A percentile compares a stretch with the other conserved stretches of the same genome.
Conservation (phyloP, 306 rosid genomes). For the Neltuma alba region DNA sequence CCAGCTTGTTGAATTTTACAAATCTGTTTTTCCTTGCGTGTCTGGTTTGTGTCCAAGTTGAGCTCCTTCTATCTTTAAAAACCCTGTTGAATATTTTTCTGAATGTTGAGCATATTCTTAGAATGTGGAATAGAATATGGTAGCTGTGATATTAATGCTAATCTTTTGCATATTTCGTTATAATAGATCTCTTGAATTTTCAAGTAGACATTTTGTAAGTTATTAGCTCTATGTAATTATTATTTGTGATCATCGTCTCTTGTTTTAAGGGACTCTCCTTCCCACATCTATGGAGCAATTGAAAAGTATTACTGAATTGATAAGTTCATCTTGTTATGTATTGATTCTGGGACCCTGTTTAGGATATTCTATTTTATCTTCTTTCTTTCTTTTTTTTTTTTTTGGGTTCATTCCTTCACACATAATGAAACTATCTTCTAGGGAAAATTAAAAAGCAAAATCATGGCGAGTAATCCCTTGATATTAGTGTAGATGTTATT, state of each 20-base stretch:
- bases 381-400: background rate
- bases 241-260: background rate
- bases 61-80: background rate
- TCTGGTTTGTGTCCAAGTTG: background rate
- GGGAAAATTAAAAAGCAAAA: background rate
- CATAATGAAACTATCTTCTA: background rate
- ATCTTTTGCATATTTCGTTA: background rate
- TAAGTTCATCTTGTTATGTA: background rate
- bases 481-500: background rate
- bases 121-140: background rate
- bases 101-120: background rate
- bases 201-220: background rate
- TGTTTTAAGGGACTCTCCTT: conserved; percentile 10
- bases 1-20: background rate
- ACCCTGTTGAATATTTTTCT: background rate
- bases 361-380: conserved; percentile 12
- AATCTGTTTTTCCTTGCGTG: background rate
- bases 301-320: background rate
- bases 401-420: background rate
- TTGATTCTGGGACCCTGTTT: background rate
- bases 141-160: conserved; percentile 3
- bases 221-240: background rate
- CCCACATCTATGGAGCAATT: background rate
- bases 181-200: background rate
- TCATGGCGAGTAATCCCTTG: background rate